Percentiles rank a stretch among this genome's conserved stretches.
Conservation (phyloP, 306 rosid genomes). For the Quercus cerris region DNA sequence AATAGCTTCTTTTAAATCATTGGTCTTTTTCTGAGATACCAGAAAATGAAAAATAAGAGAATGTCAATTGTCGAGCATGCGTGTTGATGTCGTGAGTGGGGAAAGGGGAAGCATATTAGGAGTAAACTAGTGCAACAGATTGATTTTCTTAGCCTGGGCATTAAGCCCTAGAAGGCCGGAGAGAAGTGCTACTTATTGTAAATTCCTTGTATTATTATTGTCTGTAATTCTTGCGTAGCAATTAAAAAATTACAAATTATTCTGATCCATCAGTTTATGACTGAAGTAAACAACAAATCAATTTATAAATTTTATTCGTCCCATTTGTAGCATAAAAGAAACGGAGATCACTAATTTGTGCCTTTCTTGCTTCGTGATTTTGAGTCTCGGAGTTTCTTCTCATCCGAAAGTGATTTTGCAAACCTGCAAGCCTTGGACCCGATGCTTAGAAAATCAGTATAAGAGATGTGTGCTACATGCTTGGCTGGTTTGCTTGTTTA, state of each 20-base stretch:
- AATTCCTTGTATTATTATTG: not conserved
- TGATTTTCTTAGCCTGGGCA: not conserved
- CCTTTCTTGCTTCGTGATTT: not conserved
- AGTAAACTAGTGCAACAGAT: too few species aligned
- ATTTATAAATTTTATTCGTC: not conserved
- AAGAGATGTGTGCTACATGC: not conserved
- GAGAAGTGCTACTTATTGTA: not conserved
- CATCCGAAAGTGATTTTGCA: conserved; percentile 37
- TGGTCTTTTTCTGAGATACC: too few species aligned
- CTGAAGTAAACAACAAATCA: not conserved
- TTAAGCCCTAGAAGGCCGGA: not conserved
- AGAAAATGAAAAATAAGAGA: too few species aligned
- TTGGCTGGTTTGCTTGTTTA: not conserved
- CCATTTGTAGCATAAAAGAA: not conserved
- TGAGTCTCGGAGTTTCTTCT: conserved; percentile 27
- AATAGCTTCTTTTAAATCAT: too few species aligned
- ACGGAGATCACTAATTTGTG: not conserved
- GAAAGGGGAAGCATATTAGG: too few species aligned
- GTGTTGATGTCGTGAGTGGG: too few species aligned
- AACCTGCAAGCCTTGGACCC: conserved; percentile 31
- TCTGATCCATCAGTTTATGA: not conserved
- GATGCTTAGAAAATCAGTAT: not conserved
- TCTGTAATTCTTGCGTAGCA: not conserved
- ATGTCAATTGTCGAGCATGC: too few species aligned
- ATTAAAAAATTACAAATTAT: not conserved